Evolutionary conservation across 768 basidiomycete species (phyloP).

Genomic region (Russula sp.): DNA sequence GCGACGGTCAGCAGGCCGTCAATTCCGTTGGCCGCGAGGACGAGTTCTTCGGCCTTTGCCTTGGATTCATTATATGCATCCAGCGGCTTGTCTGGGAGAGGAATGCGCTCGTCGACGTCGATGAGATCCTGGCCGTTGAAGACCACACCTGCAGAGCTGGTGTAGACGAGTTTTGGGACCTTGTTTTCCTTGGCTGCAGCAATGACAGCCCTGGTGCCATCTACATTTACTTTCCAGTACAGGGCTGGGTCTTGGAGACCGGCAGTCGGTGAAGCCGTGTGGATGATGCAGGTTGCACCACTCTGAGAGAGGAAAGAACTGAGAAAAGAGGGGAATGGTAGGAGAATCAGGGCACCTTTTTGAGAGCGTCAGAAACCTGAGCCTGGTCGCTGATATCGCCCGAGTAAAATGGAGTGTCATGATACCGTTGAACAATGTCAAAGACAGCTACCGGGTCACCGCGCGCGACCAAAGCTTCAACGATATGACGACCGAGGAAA

Average conservation of each 20-base stretch:
- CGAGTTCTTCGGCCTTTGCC: conserved; percentile 76
- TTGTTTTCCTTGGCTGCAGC: conserved; percentile 66
- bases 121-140: conserved; percentile 79
- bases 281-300: conserved; percentile 85
- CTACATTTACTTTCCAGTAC: conserved; percentile 91
- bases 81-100: conserved; percentile 63
- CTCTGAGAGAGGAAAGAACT: conserved; percentile 39
- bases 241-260: conserved; percentile 60
- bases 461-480: conserved; percentile 73
- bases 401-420: conserved; percentile 81
- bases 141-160: conserved; percentile 86
- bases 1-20: conserved; percentile 84
- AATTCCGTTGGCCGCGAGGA: conserved; percentile 82
- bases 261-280: conserved; percentile 84
- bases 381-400: conserved; percentile 82
- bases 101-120: conserved; percentile 83
- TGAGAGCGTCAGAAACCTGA: conserved; percentile 64
- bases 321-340: background rate
- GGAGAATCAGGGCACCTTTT: conserved; percentile 47
- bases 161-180: conserved; percentile 88
- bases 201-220: conserved; percentile 82
- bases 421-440: conserved; percentile 88
- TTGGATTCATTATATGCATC: conserved; percentile 96
- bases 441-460: conserved; percentile 80
- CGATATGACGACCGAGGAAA: conserved; percentile 87